Evolutionary conservation across 1,284 basidiomycete species (phyloP).

Genomic region (Acaromyces ingoldii): DNA sequence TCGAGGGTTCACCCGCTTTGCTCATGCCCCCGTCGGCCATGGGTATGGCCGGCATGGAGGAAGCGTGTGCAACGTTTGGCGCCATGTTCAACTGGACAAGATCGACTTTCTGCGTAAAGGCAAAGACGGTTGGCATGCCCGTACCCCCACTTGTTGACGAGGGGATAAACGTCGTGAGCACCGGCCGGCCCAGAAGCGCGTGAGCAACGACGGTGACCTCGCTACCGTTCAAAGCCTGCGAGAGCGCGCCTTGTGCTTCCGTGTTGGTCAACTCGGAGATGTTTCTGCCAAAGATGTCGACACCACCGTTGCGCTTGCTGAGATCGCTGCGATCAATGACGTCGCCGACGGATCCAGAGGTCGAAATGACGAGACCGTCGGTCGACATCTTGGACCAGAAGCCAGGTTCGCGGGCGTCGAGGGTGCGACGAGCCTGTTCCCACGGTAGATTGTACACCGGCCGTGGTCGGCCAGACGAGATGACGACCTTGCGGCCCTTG

Average conservation of each 20-base stretch:
- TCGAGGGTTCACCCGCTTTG: not conserved
- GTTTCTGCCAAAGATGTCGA: constrained; percentile 32
- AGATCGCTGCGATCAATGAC: constrained; percentile 11
- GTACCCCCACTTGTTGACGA: constrained; percentile 27
- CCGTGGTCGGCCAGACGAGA: constrained; percentile 36
- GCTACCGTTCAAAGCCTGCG: constrained; percentile 27
- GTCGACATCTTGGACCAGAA: constrained; percentile 44
- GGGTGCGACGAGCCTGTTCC: constrained; percentile 31
- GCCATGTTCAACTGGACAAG: constrained; percentile 4
- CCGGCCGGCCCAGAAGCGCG: constrained; percentile 23
- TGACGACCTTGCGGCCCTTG: constrained; percentile 47
- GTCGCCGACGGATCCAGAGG: constrained; percentile 23
- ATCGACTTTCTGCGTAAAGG: constrained; percentile 21
- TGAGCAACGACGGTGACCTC: constrained; percentile 32
- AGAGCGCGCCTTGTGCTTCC: constrained; percentile 31
- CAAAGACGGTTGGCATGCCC: constrained; percentile 32
- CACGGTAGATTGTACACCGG: constrained; percentile 41
- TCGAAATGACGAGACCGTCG: constrained; percentile 36
- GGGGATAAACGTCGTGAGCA: constrained; percentile 40
- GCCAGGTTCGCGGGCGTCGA: constrained; percentile 19
- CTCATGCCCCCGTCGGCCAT: constrained; percentile 23
- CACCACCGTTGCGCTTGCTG: constrained; percentile 10
- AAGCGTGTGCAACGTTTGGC: constrained; percentile 24
- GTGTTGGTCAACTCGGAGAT: constrained; percentile 31
- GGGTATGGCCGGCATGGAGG: no score